Conservation (phyloP, 805 yeast species). For the Saccharomycopsis javanensis region DNA sequence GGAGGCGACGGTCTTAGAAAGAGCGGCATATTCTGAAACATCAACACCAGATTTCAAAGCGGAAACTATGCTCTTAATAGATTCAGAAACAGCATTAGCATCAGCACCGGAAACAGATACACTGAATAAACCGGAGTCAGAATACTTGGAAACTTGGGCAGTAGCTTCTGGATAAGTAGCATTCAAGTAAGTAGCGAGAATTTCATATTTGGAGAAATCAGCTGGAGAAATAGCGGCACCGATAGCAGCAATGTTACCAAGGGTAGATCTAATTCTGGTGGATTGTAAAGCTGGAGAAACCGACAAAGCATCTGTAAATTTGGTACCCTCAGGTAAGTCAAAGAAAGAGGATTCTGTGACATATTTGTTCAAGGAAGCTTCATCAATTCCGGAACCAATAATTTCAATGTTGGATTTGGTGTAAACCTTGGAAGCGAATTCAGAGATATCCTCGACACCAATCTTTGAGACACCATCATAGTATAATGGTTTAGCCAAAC, state of each 20-base stretch:
- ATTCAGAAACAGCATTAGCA: slow-evolving; percentile 48
- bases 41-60: slow-evolving; percentile 43
- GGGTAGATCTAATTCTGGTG: slow-evolving; percentile 56
- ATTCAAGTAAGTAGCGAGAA: slow-evolving; percentile 60
- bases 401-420: slow-evolving; percentile 62
- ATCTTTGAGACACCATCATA: slow-evolving; percentile 56
- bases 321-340: slow-evolving; percentile 51
- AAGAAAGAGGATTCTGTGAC: slow-evolving; percentile 57
- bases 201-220: slow-evolving; percentile 57
- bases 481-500: slow-evolving; percentile 76
- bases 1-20: slow-evolving; percentile 32
- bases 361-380: slow-evolving; percentile 58
- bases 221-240: slow-evolving; percentile 67
- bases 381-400: slow-evolving; percentile 63
- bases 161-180: slow-evolving; percentile 39
- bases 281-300: slow-evolving; percentile 47
- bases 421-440: slow-evolving; percentile 59
- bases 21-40: slow-evolving; percentile 50
- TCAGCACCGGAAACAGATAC: slow-evolving; percentile 52
- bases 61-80: slow-evolving; percentile 51
- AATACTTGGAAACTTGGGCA: slow-evolving; percentile 50
- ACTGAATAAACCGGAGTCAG: slow-evolving; percentile 74
- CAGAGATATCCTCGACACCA: slow-evolving; percentile 53
- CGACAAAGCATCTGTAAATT: slow-evolving; percentile 29
- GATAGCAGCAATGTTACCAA: slow-evolving; percentile 63